Conservation (phyloP, 208 protist species). For the Trypanosoma lewisi region DNA sequence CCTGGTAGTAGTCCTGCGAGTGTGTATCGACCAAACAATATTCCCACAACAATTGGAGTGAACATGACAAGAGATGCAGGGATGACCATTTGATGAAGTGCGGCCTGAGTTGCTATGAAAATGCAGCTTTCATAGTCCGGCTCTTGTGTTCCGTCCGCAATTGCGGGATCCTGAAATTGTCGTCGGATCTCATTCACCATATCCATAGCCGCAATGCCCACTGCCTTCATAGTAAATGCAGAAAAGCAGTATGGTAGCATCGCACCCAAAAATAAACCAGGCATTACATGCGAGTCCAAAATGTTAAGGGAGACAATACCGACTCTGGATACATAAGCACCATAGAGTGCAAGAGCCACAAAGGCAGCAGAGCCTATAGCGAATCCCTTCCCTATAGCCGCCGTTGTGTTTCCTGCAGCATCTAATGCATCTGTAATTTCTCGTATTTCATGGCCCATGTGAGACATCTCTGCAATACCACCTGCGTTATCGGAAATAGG, state of each 20-base stretch:
- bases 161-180: constrained; percentile 90
- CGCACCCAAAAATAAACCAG: constrained; percentile 91
- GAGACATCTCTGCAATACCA: constrained; percentile 93
- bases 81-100: constrained; percentile 93
- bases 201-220: constrained; percentile 90
- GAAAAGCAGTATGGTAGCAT: constrained; percentile 96
- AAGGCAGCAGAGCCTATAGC: constrained; percentile 93
- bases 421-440: constrained; percentile 94
- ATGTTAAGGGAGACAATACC: constrained; percentile 68
- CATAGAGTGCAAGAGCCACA: constrained; percentile 92
- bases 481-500: constrained; percentile 96
- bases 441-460: constrained; percentile 86
- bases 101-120: constrained; percentile 87
- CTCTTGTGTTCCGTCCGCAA: constrained; percentile 79
- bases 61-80: constrained; percentile 92
- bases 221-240: constrained; percentile 94
- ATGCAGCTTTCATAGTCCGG: constrained; percentile 94
- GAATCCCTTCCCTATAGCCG: constrained; percentile 96
- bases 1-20: constrained; percentile 91
- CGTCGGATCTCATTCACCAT: constrained; percentile 94
- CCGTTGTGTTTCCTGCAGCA: constrained; percentile 95
- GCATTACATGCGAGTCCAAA: constrained; percentile 72
- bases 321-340: constrained; percentile 86
- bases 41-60: constrained; percentile 89
- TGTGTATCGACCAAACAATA: constrained; percentile 90